Evolutionary conservation across 306 rosid genomes (phyloP).

Genomic region (Potentilla sterilis): DNA sequence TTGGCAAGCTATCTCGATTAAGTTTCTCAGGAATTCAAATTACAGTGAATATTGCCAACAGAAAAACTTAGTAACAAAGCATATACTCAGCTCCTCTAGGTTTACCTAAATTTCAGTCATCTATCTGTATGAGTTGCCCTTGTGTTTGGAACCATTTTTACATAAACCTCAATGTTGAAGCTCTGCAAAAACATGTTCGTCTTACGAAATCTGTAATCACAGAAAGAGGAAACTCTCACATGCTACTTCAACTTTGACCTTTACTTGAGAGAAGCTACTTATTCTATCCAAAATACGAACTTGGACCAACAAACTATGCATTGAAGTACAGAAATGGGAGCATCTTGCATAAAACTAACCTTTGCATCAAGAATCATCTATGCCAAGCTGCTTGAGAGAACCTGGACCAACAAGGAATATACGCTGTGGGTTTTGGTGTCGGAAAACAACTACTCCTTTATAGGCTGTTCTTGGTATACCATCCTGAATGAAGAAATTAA

Average conservation of each 20-base stretch:
- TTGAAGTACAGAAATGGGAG: background rate
- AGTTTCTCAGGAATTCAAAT: conserved; percentile 14
- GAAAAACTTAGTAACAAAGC: background rate
- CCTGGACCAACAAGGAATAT: conserved; percentile 73
- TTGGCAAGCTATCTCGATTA: background rate
- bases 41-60: conserved; percentile 12
- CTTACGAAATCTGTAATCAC: conserved; percentile 9
- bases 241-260: background rate
- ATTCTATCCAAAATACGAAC: background rate
- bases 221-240: conserved; percentile 6
- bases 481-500: conserved; percentile 51
- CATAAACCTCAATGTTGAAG: background rate
- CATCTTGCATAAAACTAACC: conserved; percentile 24
- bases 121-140: background rate
- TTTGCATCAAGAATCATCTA: conserved; percentile 45
- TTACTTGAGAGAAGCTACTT: background rate
- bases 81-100: conserved; percentile 9
- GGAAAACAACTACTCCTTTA: conserved; percentile 89
- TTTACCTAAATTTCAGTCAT: background rate
- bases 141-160: background rate
- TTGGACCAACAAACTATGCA: background rate
- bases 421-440: conserved; percentile 55
- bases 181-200: background rate
- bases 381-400: conserved; percentile 65
- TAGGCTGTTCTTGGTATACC: conserved; percentile 93